Percentiles rank a stretch among this genome's conserved stretches.
These are phyloP conservation scores for Pichia sp. DNA, from an alignment of 1,139 yeast genomes.

Conservation along the genomic window DNA sequence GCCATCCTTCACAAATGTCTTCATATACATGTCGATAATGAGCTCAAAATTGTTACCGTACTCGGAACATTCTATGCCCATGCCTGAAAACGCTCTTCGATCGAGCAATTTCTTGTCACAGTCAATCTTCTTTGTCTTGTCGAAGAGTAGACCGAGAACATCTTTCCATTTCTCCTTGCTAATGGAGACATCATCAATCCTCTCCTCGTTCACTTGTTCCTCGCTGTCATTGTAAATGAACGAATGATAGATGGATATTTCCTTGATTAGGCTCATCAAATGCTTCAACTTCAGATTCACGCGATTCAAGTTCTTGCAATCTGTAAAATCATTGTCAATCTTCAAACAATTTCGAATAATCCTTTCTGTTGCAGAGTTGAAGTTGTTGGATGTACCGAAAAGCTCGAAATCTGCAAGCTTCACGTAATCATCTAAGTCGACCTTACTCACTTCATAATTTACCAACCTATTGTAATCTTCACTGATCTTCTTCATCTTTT, in stretches of 20 bases:
- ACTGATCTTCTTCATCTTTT: conserved; percentile 16
- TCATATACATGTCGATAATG: conserved; percentile 14
- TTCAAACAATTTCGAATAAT: conserved; percentile 47
- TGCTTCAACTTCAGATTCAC: conserved; percentile 24
- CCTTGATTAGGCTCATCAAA: conserved; percentile 17
- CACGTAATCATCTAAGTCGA: conserved; percentile 16
- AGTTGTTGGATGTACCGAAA: conserved; percentile 14
- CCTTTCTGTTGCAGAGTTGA: too few species aligned
- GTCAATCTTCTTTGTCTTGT: conserved; percentile 13
- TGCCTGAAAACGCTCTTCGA: conserved; percentile 14
- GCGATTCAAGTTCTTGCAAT: conserved; percentile 48
- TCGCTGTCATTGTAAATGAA: conserved; percentile 20
- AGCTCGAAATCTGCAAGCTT: conserved; percentile 20
- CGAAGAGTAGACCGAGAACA: conserved; percentile 17
- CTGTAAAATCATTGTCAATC: conserved; percentile 56
- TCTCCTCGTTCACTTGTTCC: conserved; percentile 16
- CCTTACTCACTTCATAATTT: conserved; percentile 13
- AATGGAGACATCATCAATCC: conserved; percentile 23
- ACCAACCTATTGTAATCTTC: conserved; percentile 20
- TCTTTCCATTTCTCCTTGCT: conserved; percentile 18
- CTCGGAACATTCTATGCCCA: conserved; percentile 12
- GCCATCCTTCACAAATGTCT: conserved; percentile 6
- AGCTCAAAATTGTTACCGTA: conserved; percentile 22
- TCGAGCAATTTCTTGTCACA: conserved; percentile 16
- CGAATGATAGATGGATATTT: conserved; percentile 24